Evolutionary conservation across 768 basidiomycete species (phyloP).

Genomic region (Mycena floridula): DNA sequence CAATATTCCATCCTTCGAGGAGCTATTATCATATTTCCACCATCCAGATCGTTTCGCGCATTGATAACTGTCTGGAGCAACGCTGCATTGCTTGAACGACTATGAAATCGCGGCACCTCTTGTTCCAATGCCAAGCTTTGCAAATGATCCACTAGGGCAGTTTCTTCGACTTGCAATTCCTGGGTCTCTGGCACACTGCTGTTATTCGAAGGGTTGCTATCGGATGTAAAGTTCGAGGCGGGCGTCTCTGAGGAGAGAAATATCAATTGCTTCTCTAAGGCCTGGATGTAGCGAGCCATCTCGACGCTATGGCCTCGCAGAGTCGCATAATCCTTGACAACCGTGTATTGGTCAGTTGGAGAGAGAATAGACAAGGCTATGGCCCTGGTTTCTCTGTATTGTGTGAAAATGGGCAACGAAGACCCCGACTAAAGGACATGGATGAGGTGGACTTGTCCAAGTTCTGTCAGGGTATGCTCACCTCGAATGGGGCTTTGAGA

Average conservation of each 20-base stretch:
- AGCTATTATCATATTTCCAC: not conserved
- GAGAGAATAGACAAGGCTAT: not conserved
- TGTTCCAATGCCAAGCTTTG: not conserved
- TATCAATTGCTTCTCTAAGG: not conserved
- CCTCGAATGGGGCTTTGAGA: too few species aligned
- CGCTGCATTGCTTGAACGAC: not conserved
- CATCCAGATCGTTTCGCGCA: not conserved
- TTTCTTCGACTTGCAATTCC: not conserved
- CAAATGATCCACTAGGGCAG: not conserved
- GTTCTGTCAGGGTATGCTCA: not conserved
- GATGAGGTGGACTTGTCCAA: not conserved
- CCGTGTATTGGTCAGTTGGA: not conserved
- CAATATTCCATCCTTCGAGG: not conserved
- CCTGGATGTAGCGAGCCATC: not conserved
- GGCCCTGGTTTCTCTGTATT: not conserved
- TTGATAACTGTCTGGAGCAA: not conserved
- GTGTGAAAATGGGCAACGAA: not conserved
- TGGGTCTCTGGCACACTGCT: not conserved
- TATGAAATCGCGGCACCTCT: not conserved
- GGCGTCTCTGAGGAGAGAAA: too few species aligned
- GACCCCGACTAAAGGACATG: not conserved
- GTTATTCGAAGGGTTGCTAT: not conserved
- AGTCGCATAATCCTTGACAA: not conserved
- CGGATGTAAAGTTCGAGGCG: not conserved
- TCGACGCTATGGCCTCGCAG: not conserved